A percentile compares a stretch with the other conserved stretches of the same genome.
Conservation (phyloP, 805 yeast genomes). For the Wickerhamiella spandovensis region DNA sequence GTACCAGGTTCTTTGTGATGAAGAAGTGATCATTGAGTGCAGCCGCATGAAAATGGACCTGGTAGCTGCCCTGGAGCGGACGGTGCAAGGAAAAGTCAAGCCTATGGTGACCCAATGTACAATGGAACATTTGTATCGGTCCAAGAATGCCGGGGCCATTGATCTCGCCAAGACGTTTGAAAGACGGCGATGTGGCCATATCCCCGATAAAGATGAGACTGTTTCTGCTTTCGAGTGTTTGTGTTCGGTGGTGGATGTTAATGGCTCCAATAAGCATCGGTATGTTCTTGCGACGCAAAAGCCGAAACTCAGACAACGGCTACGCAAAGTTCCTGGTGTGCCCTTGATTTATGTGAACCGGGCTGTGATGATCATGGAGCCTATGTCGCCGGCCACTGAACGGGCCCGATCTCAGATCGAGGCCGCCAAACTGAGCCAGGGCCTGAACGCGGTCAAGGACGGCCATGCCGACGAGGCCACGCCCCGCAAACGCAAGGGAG, state of each 20-base stretch:
- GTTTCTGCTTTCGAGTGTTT: slow-evolving; percentile 64
- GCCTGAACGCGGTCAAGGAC: slow-evolving; percentile 51
- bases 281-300: slow-evolving; percentile 82
- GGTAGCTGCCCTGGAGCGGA: slow-evolving; percentile 64
- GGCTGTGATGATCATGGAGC: slow-evolving; percentile 94
- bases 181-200: slow-evolving; percentile 84
- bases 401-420: slow-evolving; percentile 41
- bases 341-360: slow-evolving; percentile 80
- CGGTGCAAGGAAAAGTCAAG: slow-evolving; percentile 74
- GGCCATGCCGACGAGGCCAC: slow-evolving; percentile 14
- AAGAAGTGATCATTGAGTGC: slow-evolving; percentile 55
- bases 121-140: slow-evolving; percentile 68
- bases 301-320: slow-evolving; percentile 46
- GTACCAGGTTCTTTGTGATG: slow-evolving; percentile 79
- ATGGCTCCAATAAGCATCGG: slow-evolving; percentile 63
- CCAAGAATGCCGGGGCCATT: slow-evolving; percentile 63
- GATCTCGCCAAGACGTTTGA: slow-evolving; percentile 72
- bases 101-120: slow-evolving; percentile 93
- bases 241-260: slow-evolving; percentile 30
- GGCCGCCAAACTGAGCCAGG: slow-evolving; percentile 53
- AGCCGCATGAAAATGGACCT: slow-evolving; percentile 60
- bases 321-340: slow-evolving; percentile 75
- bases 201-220: slow-evolving; percentile 17
- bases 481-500: slow-evolving; percentile 23
- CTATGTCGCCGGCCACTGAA: slow-evolving; percentile 61